Base-by-base conservation (phyloP, 1,284 basidiomycete genomes). In the Ustilago esculenta region DNA sequence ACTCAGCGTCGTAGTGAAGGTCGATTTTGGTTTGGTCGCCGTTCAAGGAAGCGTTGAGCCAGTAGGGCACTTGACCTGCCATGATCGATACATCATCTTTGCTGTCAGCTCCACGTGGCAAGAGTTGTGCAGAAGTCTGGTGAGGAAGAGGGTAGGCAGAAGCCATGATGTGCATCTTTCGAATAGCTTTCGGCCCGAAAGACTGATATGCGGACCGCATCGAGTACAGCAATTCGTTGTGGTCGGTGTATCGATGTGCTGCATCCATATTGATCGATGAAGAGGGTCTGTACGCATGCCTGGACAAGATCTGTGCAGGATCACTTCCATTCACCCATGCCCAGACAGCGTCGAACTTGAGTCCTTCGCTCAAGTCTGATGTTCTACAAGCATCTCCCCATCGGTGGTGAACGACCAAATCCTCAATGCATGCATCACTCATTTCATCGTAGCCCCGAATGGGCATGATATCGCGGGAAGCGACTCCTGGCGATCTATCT, bases 121-220 rank as follows among this genome's bases (percentile, higher is more conserved):
- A n/a, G n/a, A 24, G 12, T 4, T 23, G 7, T 23, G 25, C 40
- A 1, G 25, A 21, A 17, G 40, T 51, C 3, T 44, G 21, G 12
- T 44, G 25, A 1, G 58, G 58, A 9, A 71, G 34, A 14, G 68
- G 68, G 29, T 71, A 71, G 8, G 68, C 68, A 14, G 52, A 57
- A 2, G 63, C 68, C 57, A 71, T 50, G 36, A 71, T 51, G 21
- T 71, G 60, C 68, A 71, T 71, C 43, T 71, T 71, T 17, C 39
- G 36, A 9, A 60, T 46, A 15, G 34, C 51, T 1, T 50, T 12
- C 3, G 27, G 14, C 5, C 63, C 63, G 10, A 54, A 59, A 1
- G 63, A 54, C 21, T 47, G 34, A 4, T 45, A 44, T 17, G 25
- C 29, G 10, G 58, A 63, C 4, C 63, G 49, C 68, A 71, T 71